Evolutionary conservation across 345 rosid species (phyloP).

Genomic region (Pseudoturritis turrita): DNA sequence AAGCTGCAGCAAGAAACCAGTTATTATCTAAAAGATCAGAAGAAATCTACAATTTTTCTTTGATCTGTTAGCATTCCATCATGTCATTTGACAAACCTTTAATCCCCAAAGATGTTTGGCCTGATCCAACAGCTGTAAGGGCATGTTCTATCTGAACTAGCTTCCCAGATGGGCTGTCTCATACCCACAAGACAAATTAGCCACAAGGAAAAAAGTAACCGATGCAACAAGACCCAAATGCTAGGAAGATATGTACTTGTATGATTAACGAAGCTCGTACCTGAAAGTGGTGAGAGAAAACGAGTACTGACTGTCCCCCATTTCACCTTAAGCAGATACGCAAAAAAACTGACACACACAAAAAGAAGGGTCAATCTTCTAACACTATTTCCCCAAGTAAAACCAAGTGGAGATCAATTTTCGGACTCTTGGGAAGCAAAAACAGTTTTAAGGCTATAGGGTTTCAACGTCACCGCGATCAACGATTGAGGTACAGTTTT

Average conservation of each 20-base stretch:
- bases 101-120: constrained; percentile 92
- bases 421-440: neutral
- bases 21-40: neutral
- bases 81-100: constrained; percentile 51
- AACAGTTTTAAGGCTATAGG: neutral
- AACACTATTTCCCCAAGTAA: neutral
- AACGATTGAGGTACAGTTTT: neutral
- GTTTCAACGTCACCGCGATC: neutral
- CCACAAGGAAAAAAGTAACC: neutral
- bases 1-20: constrained; percentile 47
- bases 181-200: neutral
- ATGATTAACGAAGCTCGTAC: constrained; percentile 23
- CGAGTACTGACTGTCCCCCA: constrained; percentile 95
- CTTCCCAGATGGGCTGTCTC: constrained; percentile 86
- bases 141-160: constrained; percentile 99
- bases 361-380: neutral
- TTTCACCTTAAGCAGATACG: neutral
- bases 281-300: constrained; percentile 97
- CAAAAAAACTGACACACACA: neutral
- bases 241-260: neutral
- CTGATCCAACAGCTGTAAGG: constrained; percentile 86
- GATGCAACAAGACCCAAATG: neutral
- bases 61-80: neutral
- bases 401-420: neutral
- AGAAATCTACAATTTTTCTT: neutral